Conservation (phyloP, 768 basidiomycete species). For the Xerocomus brunneocitrinus region DNA sequence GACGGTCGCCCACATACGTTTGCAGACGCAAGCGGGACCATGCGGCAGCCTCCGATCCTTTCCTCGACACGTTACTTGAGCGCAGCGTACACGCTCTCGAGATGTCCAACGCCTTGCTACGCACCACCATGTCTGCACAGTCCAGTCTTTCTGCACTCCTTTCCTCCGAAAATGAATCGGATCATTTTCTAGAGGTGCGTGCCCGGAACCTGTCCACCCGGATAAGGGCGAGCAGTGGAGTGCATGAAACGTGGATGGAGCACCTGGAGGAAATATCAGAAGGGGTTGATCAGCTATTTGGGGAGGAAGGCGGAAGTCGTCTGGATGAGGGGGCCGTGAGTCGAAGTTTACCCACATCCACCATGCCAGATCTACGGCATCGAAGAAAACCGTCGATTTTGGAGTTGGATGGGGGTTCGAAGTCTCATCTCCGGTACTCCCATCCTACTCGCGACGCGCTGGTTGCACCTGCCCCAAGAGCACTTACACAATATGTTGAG, state of each 20-base stretch:
- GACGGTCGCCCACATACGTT: conserved; percentile 22
- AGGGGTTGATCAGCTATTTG: conserved; percentile 58
- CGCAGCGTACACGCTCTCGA: conserved; percentile 83
- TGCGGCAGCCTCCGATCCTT: conserved; percentile 42
- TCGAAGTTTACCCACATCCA: conserved; percentile 42
- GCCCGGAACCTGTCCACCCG: conserved; percentile 50
- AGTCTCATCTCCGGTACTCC: conserved; percentile 46
- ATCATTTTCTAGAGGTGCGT: conserved; percentile 43
- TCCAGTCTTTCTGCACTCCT: conserved; percentile 49
- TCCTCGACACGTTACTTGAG: conserved; percentile 72
- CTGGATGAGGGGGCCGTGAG: conserved; percentile 32
- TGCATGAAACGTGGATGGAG: conserved; percentile 58
- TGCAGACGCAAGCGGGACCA: conserved; percentile 28
- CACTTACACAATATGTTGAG: conserved; percentile 69
- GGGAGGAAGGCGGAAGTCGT: conserved; percentile 16
- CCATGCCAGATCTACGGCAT: conserved; percentile 29
- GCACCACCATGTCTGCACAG: conserved; percentile 71
- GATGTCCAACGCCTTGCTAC: conserved; percentile 76
- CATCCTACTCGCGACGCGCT: conserved; percentile 49
- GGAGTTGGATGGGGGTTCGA: conserved; percentile 30
- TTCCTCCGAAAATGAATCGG: conserved; percentile 42
- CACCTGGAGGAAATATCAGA: conserved; percentile 62
- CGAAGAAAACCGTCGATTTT: conserved; percentile 46
- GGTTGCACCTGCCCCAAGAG: conserved; percentile 66
- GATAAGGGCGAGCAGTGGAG: conserved; percentile 42